These are phyloP conservation scores for Tillandsia leiboldiana DNA, from an alignment of 176 grass and related monocot species.

Conservation along the genomic window DNA sequence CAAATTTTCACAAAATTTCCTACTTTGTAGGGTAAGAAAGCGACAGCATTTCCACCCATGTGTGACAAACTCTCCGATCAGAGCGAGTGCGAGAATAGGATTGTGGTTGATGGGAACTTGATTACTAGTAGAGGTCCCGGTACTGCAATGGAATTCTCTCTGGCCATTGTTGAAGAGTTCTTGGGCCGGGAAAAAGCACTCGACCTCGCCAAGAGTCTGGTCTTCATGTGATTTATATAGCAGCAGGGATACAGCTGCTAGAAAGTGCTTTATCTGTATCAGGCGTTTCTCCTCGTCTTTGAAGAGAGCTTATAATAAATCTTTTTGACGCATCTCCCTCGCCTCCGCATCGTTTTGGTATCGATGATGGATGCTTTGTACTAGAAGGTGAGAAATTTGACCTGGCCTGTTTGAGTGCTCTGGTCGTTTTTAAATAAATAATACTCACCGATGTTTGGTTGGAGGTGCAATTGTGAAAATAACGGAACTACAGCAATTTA, in stretches of 20 bases:
- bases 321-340: too few species aligned
- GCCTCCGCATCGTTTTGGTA: too few species aligned
- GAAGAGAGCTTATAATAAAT: too few species aligned
- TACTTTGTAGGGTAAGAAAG: conserved; percentile 66
- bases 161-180: conserved; percentile 45
- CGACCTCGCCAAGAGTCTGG: conserved; percentile 31
- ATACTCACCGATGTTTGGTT: too few species aligned
- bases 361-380: neutral
- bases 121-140: conserved; percentile 46
- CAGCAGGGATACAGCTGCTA: too few species aligned
- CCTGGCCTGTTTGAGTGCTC: too few species aligned
- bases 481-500: too few species aligned
- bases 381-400: too few species aligned
- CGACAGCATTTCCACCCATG: conserved; percentile 32
- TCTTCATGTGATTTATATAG: conserved; percentile 3
- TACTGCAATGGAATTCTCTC: conserved; percentile 45
- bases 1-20: neutral
- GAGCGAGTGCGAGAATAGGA: conserved; percentile 35
- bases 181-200: conserved; percentile 30
- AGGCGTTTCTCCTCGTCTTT: too few species aligned
- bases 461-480: too few species aligned
- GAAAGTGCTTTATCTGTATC: too few species aligned
- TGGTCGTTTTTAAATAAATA: too few species aligned
- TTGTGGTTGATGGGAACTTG: conserved; percentile 51
- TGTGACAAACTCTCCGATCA: conserved; percentile 43